Base-by-base conservation (phyloP, 2,329 filamentous ascomycete species). In the Ophiostoma tasmaniense region DNA sequence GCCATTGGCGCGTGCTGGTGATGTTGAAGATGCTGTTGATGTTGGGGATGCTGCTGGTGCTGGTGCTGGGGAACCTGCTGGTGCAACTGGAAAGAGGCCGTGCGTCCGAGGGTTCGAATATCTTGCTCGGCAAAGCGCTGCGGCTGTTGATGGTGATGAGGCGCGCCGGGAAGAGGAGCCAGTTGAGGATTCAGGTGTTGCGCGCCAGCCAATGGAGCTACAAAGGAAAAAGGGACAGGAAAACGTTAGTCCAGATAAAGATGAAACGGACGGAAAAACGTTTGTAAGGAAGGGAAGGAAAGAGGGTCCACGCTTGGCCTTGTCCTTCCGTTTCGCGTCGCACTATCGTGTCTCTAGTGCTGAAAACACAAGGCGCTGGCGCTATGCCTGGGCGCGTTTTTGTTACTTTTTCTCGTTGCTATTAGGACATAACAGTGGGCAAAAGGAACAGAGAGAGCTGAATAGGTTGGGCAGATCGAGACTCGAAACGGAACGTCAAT, bases 1-100 rank as follows among this genome's bases (percentile, higher is more conserved):
- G 66, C 66, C 67, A 71, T 71, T 33, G 67, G 50, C 59, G 61
- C 50, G 55, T 62, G 52, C 6, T 22, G 68, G 25, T 68, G 69
- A 25, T 68, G 52, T 50, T 68, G 69, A 28, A 3, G 30, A 13
- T 64, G 67, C 11, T 68, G 70, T 1, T 35, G 66, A 7, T 69
- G 70, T 5, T 68, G 66, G 37, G 35, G 65, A 28, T 66, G 70
- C 14, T 22, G 50, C 11, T 65, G 62, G 5, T 22, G 62, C 33
- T 67, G 70, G 20, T 25, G 35, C 11, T 65, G 64, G 11, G 37
- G 64, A 22, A 22, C 35, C 61, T 64, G 61, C 20, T 64, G 61
- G 20, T 37, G 61, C 61, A 22, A 33, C 30, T 64, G 61, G n/a
- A 64, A 64, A 17, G 59, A 35, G 4, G 61, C 30, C 20, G 61